phyloP scores from a whole-genome alignment of 2,329 filamentous ascomycete genomes.

The Westerdykella aurantiaca region DNA sequence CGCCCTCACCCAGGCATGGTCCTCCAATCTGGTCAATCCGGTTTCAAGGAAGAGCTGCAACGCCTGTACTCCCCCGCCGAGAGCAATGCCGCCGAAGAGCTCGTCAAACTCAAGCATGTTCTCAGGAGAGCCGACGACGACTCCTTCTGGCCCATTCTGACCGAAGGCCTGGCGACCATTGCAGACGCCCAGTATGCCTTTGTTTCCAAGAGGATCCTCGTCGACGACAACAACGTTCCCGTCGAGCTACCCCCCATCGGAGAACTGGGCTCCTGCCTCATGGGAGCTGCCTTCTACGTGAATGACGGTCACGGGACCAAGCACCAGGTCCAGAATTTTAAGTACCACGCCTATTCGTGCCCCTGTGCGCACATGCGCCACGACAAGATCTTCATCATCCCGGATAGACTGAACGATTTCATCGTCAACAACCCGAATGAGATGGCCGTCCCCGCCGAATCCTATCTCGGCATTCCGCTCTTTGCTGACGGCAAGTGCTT shows the following conservation, averaged over 20 bases:
- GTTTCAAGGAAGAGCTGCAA: conserved; percentile 38
- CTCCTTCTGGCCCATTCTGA: conserved; percentile 59
- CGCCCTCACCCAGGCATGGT: conserved; percentile 39
- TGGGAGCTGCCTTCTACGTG: conserved; percentile 62
- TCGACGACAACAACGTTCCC: conserved; percentile 53
- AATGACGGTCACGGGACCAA: conserved; percentile 53
- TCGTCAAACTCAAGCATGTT: conserved; percentile 54
- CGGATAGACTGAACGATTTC: conserved; percentile 55
- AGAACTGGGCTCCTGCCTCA: conserved; percentile 56
- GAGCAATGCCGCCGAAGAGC: conserved; percentile 55
- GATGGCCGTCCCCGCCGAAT: conserved; percentile 57
- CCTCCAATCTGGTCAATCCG: conserved; percentile 40
- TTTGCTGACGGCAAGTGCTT: conserved; percentile 61
- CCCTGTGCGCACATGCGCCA: conserved; percentile 66
- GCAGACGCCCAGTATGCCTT: conserved; percentile 63
- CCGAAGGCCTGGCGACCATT: conserved; percentile 59
- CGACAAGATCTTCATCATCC: conserved; percentile 64
- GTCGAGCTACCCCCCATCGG: conserved; percentile 58
- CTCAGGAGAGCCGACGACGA: conserved; percentile 51
- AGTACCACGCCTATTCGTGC: conserved; percentile 59
- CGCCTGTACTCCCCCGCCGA: conserved; percentile 43
- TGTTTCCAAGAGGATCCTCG: conserved; percentile 58
- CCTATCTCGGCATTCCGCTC: conserved; percentile 61
- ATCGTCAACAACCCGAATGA: conserved; percentile 56
- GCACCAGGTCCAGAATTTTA: conserved; percentile 54